A percentile compares a stretch with the other conserved stretches of the same genome.
Conservation (phyloP, 371 early-diverging fungal species). For the Syncephalis fuscata region DNA sequence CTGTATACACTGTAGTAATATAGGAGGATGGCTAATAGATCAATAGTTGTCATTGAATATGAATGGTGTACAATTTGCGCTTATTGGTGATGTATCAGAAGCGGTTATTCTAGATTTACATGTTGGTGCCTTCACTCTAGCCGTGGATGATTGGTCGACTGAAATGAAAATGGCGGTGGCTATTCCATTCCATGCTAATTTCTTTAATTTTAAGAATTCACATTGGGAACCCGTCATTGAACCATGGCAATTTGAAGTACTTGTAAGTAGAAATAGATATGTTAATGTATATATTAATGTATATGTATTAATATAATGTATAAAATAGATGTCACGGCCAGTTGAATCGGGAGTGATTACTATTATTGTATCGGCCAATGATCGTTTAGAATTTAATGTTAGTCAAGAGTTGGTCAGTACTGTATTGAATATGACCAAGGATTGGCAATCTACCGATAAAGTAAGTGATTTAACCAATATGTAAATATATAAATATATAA, state of each 20-base stretch:
- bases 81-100: constrained; percentile 85
- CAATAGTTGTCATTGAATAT: constrained; percentile 18
- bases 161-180: constrained; percentile 53
- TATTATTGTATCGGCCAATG: constrained; percentile 42
- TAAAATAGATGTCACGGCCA: too few species aligned
- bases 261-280: constrained; percentile 11
- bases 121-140: constrained; percentile 56
- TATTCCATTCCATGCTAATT: constrained; percentile 61
- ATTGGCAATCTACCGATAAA: too few species aligned
- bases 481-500: too few species aligned
- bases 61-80: constrained; percentile 59
- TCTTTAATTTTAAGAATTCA: constrained; percentile 89
- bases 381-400: constrained; percentile 6
- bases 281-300: too few species aligned
- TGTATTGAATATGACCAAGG: too few species aligned
- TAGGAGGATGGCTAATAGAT: too few species aligned
- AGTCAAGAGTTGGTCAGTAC: neutral
- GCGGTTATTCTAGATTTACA: constrained; percentile 82
- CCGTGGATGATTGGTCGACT: constrained; percentile 77
- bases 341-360: too few species aligned
- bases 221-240: constrained; percentile 97
- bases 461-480: too few species aligned
- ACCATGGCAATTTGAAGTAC: constrained; percentile 60
- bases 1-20: too few species aligned
- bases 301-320: too few species aligned